A percentile compares a stretch with the other conserved stretches of the same genome.
phyloP scores from a whole-genome alignment of 2,329 filamentous ascomycete species.

The Fusarium robinianum region DNA sequence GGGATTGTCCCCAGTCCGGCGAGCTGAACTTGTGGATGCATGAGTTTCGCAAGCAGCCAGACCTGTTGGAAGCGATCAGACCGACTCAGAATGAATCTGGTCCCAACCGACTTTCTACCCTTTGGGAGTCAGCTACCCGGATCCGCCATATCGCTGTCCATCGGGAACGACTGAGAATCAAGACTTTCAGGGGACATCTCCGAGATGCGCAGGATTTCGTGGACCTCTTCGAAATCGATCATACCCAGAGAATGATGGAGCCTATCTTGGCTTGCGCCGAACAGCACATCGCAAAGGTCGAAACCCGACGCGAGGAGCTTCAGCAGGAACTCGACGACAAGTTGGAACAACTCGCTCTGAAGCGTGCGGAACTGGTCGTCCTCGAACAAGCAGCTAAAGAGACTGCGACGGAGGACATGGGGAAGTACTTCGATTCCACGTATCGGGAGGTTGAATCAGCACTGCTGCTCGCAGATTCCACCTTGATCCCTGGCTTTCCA shows the following conservation, averaged over 20 bases:
- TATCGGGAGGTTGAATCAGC: too few relatives aligned
- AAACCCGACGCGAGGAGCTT: not conserved
- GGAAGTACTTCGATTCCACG: too few relatives aligned
- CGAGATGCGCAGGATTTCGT: conserved; percentile 3
- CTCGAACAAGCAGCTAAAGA: too few relatives aligned
- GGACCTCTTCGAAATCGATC: not conserved
- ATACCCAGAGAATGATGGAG: not conserved
- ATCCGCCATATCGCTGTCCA: conserved; percentile 20
- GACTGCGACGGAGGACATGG: too few relatives aligned
- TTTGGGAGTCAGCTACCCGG: not conserved
- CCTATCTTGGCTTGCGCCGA: not conserved
- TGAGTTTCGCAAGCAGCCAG: not conserved
- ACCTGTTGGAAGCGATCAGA: not conserved
- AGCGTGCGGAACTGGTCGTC: not conserved
- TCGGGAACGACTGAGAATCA: not conserved
- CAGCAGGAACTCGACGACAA: not conserved
- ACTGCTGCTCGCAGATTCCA: too few relatives aligned
- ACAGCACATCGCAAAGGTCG: not conserved
- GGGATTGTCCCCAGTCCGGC: conserved; percentile 7
- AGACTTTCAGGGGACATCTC: not conserved
- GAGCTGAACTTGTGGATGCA: conserved; percentile 12
- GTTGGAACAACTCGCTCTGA: not conserved
- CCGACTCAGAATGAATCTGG: too few relatives aligned
- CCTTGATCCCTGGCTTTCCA: too few relatives aligned
- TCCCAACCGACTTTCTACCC: too few relatives aligned